Base-by-base conservation (phyloP, 371 early-diverging fungal species). In the Vairimorpha ceranae region DNA sequence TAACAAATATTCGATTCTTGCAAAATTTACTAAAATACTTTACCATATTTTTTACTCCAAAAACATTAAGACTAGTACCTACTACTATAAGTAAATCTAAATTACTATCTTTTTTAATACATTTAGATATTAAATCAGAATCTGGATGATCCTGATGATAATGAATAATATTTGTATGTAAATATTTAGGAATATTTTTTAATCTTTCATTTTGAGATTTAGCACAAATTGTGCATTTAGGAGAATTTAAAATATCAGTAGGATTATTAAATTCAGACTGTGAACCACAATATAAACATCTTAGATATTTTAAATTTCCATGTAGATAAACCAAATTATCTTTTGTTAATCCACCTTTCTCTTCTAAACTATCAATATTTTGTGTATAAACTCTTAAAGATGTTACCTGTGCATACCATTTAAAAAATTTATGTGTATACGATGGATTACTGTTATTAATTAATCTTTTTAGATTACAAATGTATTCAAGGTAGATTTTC, bases 361-460 rank as follows among this genome's bases (percentile, higher is more conserved):
- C 89, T 82, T 97, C 97, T 41, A 97, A 81, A 0, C 93, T 92
- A 82, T 96, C 96, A 54, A 97, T 94, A 77, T 97, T 97, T 75
- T 96, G 96, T 2, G 97, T 94, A 78, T 95, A 96, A 72, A 94
- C 92, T 59, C 93, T 85, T 30, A 94, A 78, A 46, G 93, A 88
- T 12, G 88, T 89, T 64, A 87, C 83, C 0, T 89, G 86, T 73
- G 93, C 92, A 17, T 93, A 83, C 43, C 89, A 74, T 80, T 88
- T 89, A 70, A 98, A 85, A 78, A 95, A 93, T 23, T 81, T 77
- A 83, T 98, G 97, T 2, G 92, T 90, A 1, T 85, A 83, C 0
- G 96, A 92, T 0, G 91, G 90, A 67, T 85, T 78, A 2, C 93
- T 90, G 12, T 84, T 81, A 48, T 86, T 80, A 29, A 89, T 87